Conservation (phyloP, 345 rosid genomes). For the Eutrema heterophyllum region DNA sequence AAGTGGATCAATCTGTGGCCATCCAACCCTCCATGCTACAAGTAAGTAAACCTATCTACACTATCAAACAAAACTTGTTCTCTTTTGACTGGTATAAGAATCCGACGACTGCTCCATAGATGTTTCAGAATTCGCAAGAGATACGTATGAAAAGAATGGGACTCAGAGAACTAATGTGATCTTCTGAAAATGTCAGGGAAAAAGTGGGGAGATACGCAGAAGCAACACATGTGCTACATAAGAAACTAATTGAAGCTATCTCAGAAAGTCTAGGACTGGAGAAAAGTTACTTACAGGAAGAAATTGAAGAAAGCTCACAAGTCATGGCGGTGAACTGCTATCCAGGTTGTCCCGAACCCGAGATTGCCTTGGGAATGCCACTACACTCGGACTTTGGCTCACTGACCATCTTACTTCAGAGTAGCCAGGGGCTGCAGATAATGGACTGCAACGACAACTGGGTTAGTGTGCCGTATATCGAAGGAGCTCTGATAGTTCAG, state of each 20-base stretch:
- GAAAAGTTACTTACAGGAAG: slow-evolving; percentile 33
- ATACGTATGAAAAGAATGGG: slow-evolving; percentile 3
- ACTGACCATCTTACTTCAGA: slow-evolving; percentile 47
- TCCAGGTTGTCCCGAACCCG: slow-evolving; percentile 53
- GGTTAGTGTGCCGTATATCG: slow-evolving; percentile 34
- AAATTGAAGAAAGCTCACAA: slow-evolving; percentile 43
- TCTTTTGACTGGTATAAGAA: background rate
- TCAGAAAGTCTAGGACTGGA: slow-evolving; percentile 44
- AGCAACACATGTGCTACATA: slow-evolving; percentile 41
- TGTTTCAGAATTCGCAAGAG: background rate
- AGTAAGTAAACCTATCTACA: slow-evolving; percentile 22
- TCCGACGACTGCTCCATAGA: no score
- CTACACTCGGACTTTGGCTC: slow-evolving; percentile 52
- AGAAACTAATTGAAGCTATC: slow-evolving; percentile 38
- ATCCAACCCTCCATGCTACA: slow-evolving; percentile 50
- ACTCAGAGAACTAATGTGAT: background rate
- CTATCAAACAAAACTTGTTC: background rate
- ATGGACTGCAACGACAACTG: slow-evolving; percentile 42
- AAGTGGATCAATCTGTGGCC: slow-evolving; percentile 60
- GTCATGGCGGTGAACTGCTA: slow-evolving; percentile 49
- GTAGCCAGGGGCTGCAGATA: slow-evolving; percentile 44
- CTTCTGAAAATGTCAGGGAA: slow-evolving; percentile 26
- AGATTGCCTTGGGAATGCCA: slow-evolving; percentile 49
- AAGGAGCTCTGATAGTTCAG: slow-evolving; percentile 47
- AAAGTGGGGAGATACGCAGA: slow-evolving; percentile 43